Conservation (phyloP, 768 basidiomycete species). For the Calocybe cyanea region DNA sequence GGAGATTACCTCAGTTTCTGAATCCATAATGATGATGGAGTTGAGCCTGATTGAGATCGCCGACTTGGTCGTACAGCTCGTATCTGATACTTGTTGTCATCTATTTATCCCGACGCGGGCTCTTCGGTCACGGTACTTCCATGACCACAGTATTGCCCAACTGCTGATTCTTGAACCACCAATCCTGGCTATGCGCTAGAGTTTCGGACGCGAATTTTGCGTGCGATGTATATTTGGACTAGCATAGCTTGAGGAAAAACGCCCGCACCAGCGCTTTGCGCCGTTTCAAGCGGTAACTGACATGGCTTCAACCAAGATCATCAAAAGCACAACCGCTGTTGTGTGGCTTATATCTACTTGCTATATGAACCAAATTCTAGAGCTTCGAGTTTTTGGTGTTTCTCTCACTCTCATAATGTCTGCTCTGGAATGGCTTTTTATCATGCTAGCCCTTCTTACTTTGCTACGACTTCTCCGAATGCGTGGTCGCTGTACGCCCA, state of each 20-base stretch:
- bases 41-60: background rate
- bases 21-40: slow-evolving; percentile 8
- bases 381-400: background rate
- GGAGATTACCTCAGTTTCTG: slow-evolving; percentile 20
- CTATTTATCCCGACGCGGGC: background rate
- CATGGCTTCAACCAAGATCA: no score
- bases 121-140: no score
- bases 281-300: no score
- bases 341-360: no score
- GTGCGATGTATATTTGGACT: no score
- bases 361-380: no score
- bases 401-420: background rate
- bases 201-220: no score
- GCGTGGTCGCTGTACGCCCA: slow-evolving; percentile 8
- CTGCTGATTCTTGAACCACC: no score
- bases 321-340: no score
- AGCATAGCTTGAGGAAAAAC: no score
- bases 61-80: background rate
- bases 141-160: no score
- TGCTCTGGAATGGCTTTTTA: slow-evolving; percentile 2
- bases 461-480: slow-evolving; percentile 1
- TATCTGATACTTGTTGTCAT: background rate
- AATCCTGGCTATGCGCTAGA: no score
- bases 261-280: background rate
- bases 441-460: slow-evolving; percentile 8